Conservation (phyloP, 305 asterid species). For the Solanum hybrid region DNA sequence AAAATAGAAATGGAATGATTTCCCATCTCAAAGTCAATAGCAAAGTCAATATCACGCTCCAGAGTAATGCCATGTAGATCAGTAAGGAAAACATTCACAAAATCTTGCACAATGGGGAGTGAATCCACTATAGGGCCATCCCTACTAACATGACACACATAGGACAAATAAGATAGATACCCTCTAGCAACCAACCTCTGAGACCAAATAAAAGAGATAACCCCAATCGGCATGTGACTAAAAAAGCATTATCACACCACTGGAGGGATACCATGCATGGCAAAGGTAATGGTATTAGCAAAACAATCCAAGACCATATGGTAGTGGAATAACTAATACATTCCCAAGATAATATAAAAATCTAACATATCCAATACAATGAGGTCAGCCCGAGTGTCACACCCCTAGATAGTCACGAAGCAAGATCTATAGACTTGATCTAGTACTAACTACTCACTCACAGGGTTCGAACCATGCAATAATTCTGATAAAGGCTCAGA, state of each 20-base stretch:
- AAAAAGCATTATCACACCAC: background rate
- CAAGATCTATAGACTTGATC: background rate
- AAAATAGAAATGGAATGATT: background rate
- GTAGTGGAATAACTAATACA: background rate
- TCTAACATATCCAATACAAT: too few species aligned
- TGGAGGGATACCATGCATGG: background rate
- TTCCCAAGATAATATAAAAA: background rate
- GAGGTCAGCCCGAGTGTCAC: background rate
- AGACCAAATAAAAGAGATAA: background rate
- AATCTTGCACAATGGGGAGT: background rate
- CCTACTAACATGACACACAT: background rate
- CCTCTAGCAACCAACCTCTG: background rate
- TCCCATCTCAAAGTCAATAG: background rate
- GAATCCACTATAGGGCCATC: background rate
- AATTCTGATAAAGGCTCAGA: background rate
- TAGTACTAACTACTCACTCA: background rate
- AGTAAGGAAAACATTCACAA: background rate
- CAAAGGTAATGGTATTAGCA: background rate
- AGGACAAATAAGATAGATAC: background rate
- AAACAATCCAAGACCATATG: background rate
- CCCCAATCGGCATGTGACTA: background rate
- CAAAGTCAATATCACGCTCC: background rate
- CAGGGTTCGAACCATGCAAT: background rate
- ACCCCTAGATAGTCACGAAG: background rate
- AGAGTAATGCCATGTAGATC: background rate